Evolutionary conservation across 192 early-diverging fungal species (phyloP).

Genomic region (Coemansia sp.): DNA sequence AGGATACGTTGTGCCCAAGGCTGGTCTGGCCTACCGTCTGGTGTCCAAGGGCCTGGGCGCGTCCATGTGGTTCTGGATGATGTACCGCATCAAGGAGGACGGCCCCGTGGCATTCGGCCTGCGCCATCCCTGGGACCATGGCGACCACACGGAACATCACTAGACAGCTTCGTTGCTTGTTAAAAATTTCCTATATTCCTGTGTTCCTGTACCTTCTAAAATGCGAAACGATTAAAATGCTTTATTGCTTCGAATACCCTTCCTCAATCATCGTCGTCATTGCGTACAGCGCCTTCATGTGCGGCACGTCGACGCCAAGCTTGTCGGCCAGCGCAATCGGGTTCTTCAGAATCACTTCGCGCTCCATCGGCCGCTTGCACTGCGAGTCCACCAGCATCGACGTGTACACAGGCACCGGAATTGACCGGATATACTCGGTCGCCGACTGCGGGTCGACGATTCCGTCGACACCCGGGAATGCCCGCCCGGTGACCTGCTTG

Average conservation of each 20-base stretch:
- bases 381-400: slow-evolving; percentile 51
- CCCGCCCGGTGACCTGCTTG: slow-evolving; percentile 32
- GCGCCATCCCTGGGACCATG: slow-evolving; percentile 25
- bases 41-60: slow-evolving; percentile 64
- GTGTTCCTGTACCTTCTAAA: too few species aligned
- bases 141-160: neutral
- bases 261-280: slow-evolving; percentile 43
- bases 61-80: slow-evolving; percentile 80
- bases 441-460: slow-evolving; percentile 40
- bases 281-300: slow-evolving; percentile 45
- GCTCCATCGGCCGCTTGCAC: slow-evolving; percentile 49
- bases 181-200: neutral
- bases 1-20: slow-evolving; percentile 44
- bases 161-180: too few species aligned
- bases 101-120: slow-evolving; percentile 59
- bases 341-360: slow-evolving; percentile 47
- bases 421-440: slow-evolving; percentile 33
- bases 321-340: slow-evolving; percentile 40
- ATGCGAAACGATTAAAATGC: neutral
- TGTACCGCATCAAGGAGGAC: slow-evolving; percentile 77
- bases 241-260: slow-evolving; percentile 13
- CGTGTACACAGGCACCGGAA: slow-evolving; percentile 44
- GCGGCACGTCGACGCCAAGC: slow-evolving; percentile 35
- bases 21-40: slow-evolving; percentile 47
- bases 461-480: slow-evolving; percentile 42